Percentiles rank a stretch among this genome's conserved stretches.
Conservation (phyloP, 257 asterid species). For the Solanum boliviense region DNA sequence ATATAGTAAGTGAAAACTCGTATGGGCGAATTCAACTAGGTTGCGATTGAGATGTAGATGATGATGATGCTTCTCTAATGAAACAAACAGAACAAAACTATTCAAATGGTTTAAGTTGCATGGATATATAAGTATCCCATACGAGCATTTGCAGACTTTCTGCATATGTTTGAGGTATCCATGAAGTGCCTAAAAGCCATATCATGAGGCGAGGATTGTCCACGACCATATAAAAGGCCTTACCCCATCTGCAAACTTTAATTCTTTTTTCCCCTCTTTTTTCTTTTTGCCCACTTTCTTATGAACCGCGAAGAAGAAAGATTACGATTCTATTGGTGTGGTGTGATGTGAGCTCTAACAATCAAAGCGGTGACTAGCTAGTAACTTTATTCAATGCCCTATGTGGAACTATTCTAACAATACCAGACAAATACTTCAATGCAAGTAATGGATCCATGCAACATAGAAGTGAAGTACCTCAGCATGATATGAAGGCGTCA, state of each 20-base stretch:
- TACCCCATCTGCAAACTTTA: background rate
- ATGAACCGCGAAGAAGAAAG: background rate
- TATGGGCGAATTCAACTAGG: background rate
- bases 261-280: background rate
- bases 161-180: background rate
- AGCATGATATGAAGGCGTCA: constrained; percentile 90
- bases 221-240: background rate
- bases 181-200: background rate
- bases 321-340: background rate
- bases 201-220: background rate
- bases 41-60: background rate
- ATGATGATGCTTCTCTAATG: background rate
- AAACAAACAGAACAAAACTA: background rate
- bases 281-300: background rate
- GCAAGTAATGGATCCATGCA: background rate
- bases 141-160: background rate
- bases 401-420: background rate
- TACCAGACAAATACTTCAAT: background rate
- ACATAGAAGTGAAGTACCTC: constrained; percentile 40
- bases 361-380: background rate
- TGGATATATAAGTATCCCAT: background rate
- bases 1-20: background rate
- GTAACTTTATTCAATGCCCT: background rate
- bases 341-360: background rate
- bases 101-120: background rate